Evolutionary conservation across 495 filamentous ascomycete genomes (phyloP).

Genomic region (Penicillium arizonense): DNA sequence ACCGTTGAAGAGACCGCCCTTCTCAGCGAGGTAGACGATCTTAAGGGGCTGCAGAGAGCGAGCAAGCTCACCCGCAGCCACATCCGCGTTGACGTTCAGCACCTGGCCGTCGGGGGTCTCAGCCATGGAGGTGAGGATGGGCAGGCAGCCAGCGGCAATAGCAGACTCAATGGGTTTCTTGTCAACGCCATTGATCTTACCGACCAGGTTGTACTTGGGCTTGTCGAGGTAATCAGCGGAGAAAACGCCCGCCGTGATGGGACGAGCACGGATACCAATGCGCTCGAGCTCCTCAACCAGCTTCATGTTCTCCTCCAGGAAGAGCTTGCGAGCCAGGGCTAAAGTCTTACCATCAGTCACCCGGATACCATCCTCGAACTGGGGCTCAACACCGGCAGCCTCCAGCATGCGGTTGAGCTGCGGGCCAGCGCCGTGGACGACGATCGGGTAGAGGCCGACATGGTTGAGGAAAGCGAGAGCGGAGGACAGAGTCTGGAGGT

Average conservation of each 20-base stretch:
- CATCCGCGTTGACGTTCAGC: slow-evolving; percentile 96
- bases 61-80: slow-evolving; percentile 91
- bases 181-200: slow-evolving; percentile 93
- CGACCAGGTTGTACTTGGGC: slow-evolving; percentile 91
- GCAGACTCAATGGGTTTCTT: slow-evolving; percentile 88
- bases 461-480: slow-evolving; percentile 91
- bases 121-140: slow-evolving; percentile 95
- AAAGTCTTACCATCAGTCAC: slow-evolving; percentile 96
- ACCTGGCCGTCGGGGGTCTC: slow-evolving; percentile 92
- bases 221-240: slow-evolving; percentile 92
- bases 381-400: slow-evolving; percentile 87
- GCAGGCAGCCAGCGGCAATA: slow-evolving; percentile 88
- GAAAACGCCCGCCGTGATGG: slow-evolving; percentile 92
- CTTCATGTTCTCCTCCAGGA: slow-evolving; percentile 95
- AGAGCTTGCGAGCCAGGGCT: slow-evolving; percentile 84
- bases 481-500: slow-evolving; percentile 83
- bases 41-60: slow-evolving; percentile 89
- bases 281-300: slow-evolving; percentile 88
- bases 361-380: slow-evolving; percentile 95
- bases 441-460: slow-evolving; percentile 92
- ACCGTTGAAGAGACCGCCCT: slow-evolving; percentile 93
- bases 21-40: slow-evolving; percentile 97
- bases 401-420: slow-evolving; percentile 94
- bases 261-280: slow-evolving; percentile 86
- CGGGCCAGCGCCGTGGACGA: slow-evolving; percentile 94